Evolutionary conservation across 2,329 filamentous ascomycete genomes (phyloP).

Genomic region (Akanthomyces lecanii): DNA sequence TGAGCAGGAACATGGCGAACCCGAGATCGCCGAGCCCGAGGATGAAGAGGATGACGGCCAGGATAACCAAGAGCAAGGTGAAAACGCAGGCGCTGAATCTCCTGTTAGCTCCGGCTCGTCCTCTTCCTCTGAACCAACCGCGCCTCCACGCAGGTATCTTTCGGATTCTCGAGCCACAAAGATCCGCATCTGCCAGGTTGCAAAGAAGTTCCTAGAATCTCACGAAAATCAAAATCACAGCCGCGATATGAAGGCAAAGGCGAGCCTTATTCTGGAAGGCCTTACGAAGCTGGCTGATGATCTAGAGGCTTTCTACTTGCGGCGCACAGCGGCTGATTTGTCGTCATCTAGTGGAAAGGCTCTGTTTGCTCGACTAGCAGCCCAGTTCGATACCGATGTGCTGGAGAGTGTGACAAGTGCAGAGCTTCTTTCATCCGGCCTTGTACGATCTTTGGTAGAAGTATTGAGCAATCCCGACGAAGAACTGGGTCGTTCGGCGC

Average conservation of each 20-base stretch:
- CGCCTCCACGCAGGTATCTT: slow-evolving; percentile 44
- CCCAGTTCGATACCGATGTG: slow-evolving; percentile 84
- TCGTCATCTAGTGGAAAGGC: slow-evolving; percentile 51
- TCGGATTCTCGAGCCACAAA: slow-evolving; percentile 52
- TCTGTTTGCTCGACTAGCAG: slow-evolving; percentile 71
- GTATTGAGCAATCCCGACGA: slow-evolving; percentile 73
- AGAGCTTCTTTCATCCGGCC: slow-evolving; percentile 83
- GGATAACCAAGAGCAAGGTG: slow-evolving; percentile 43
- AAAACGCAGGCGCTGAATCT: slow-evolving; percentile 54
- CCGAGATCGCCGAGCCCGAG: slow-evolving; percentile 43
- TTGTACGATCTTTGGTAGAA: slow-evolving; percentile 78
- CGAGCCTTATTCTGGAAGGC: slow-evolving; percentile 67
- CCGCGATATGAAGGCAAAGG: slow-evolving; percentile 72
- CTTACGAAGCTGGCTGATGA: slow-evolving; percentile 68
- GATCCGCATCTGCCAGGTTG: slow-evolving; percentile 67
- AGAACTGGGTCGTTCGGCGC: slow-evolving; percentile 59
- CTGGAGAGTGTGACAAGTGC: slow-evolving; percentile 93
- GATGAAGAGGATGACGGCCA: slow-evolving; percentile 53
- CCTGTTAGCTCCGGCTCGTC: slow-evolving; percentile 64
- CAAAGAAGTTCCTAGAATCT: slow-evolving; percentile 76
- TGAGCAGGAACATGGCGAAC: slow-evolving; percentile 44
- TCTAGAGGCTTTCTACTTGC: slow-evolving; percentile 67
- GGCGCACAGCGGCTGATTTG: slow-evolving; percentile 43
- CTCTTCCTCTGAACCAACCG: slow-evolving; percentile 58
- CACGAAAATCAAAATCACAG: slow-evolving; percentile 75